Evolutionary conservation across 169 alveolate genomes (phyloP).

Genomic region (Plasmodium coatneyi): DNA sequence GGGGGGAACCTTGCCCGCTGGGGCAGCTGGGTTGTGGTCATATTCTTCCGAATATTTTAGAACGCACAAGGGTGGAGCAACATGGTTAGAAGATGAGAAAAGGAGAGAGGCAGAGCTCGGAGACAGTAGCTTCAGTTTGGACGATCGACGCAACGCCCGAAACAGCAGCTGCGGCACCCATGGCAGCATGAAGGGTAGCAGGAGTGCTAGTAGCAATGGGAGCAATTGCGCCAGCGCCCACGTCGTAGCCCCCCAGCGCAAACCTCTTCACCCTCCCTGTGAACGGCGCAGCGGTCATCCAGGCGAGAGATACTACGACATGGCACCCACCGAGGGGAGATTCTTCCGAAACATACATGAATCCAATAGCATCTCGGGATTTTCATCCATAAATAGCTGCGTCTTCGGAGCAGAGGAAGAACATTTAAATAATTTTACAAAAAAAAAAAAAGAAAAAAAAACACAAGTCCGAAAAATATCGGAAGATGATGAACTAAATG

Average conservation of each 20-base stretch:
- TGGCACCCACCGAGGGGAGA: background rate
- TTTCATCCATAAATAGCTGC: slow-evolving; percentile 28
- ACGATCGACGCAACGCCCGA: background rate
- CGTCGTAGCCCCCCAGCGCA: background rate
- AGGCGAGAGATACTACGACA: background rate
- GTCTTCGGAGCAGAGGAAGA: background rate
- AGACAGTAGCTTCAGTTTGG: background rate
- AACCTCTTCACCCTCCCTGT: background rate
- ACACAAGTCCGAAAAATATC: background rate
- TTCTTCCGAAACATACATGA: slow-evolving; percentile 11
- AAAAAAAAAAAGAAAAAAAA: slow-evolving; percentile 29
- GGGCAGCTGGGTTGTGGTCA: background rate
- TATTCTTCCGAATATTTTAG: background rate
- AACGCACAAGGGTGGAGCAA: background rate
- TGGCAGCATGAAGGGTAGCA: background rate
- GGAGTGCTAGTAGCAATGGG: background rate
- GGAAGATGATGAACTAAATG: slow-evolving; percentile 16
- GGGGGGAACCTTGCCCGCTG: background rate
- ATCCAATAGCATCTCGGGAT: slow-evolving; percentile 23
- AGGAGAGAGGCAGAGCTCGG: background rate
- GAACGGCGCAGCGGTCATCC: background rate
- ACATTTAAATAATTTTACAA: background rate
- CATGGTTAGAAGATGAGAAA: background rate
- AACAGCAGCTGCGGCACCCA: background rate
- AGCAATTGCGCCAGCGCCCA: background rate